Evolutionary conservation across 495 filamentous ascomycete species (phyloP), one percentile per base, ranked within the genome.

Genomic region (Wilcoxina mikolae): DNA sequence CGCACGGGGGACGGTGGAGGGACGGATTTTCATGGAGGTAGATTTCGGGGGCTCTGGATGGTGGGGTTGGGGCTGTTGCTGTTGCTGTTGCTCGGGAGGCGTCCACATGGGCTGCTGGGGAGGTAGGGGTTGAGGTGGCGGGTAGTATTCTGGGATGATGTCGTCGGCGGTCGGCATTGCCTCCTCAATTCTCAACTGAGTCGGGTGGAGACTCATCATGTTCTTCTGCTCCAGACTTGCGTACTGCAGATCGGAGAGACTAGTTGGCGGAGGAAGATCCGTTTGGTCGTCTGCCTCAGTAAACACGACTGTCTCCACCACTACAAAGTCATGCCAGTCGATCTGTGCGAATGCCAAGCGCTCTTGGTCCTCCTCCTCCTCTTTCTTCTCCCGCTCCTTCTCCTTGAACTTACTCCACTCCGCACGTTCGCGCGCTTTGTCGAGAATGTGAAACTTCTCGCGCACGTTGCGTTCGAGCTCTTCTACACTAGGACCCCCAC

Each of bases 261-360:
- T 86, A 10, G 87, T 88, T 2, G 91, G 91, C 2, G 89, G 83
- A 24, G 91, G 89, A 3, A 96, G 79, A 38, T 90, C 81, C 15
- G 80, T 76, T 60, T 87, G 78, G 57, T 95, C 88, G 68, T 96
- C 91, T 41, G 75, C 75, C 59, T 95, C 93, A 51, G 78, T 87
- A 69, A 98, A 98, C 25, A 84, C 70, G n/a, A 96, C 87, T 2
- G 90, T 95, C 69, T 95, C 91, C 22, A 95, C 88, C 25, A 98
- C 81, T 23, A 89, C 83, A 58, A 96, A 96, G 68, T 96, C 91
- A 61, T 95, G 87, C 91, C 91, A 98, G 66, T 98, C 91, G 59
- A 98, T 91, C 62, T 90, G 82, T 7, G 84, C 82, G 63, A 90
- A 96, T 57, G 85, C 78, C 20, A 93, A 38, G 52, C 79, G 79